A percentile compares a stretch with the other conserved stretches of the same genome.
These are phyloP conservation scores for Claviceps fusiformis DNA, from an alignment of 2,329 filamentous ascomycete genomes.

Conservation along the genomic window DNA sequence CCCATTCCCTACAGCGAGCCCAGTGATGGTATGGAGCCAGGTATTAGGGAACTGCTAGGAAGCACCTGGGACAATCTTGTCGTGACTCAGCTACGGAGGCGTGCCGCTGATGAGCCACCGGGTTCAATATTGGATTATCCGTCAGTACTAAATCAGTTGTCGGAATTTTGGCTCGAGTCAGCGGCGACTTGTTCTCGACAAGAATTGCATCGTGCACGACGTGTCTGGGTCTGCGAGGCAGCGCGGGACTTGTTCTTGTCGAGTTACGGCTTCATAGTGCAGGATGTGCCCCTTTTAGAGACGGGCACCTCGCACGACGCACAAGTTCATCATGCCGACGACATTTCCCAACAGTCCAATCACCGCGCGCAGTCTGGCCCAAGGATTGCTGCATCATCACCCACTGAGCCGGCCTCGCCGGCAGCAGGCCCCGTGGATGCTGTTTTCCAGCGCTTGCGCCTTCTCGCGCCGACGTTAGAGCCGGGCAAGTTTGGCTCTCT, in stretches of 20 bases:
- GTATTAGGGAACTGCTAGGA: conserved; percentile 17
- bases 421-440: conserved; percentile 11
- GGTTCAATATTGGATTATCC: conserved; percentile 14
- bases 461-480: conserved; percentile 19
- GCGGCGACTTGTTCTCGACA: conserved; percentile 12
- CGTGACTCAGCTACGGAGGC: conserved; percentile 18
- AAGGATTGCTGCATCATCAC: conserved; percentile 4
- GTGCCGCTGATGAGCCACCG: conserved; percentile 11
- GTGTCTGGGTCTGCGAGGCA: conserved; percentile 18
- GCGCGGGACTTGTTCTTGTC: conserved; percentile 22
- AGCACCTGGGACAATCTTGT: conserved; percentile 14
- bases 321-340: conserved; percentile 6
- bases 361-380: conserved; percentile 1
- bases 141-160: conserved; percentile 16
- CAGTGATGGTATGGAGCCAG: conserved; percentile 14
- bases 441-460: conserved; percentile 20
- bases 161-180: conserved; percentile 19
- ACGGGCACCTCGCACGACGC: conserved; percentile 5
- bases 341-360: background rate
- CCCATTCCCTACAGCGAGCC: conserved; percentile 2
- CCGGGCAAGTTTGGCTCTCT: conserved; percentile 13
- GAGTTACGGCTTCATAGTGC: conserved; percentile 21
- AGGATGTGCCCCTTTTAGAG: conserved; percentile 19
- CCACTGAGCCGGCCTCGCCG: conserved; percentile 1
- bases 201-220: conserved; percentile 12